Conservation (phyloP, 1,284 basidiomycete species). For the Golubevia sp. region DNA sequence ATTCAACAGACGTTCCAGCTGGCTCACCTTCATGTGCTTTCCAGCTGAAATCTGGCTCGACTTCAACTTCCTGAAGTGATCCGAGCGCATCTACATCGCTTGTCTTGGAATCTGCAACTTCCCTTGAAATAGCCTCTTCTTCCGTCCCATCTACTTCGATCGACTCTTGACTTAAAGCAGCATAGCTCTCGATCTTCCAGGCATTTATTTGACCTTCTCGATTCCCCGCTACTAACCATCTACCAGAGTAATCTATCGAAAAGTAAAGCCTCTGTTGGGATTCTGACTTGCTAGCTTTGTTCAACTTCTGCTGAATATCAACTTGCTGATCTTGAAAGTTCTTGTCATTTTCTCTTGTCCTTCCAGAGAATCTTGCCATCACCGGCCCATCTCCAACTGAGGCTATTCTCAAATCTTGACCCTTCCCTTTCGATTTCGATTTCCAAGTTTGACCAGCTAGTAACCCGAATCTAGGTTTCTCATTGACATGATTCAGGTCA, state of each 20-base stretch:
- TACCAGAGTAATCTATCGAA: conserved; percentile 36
- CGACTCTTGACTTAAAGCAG: not conserved
- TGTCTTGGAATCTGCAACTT: not conserved
- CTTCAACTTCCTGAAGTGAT: not conserved
- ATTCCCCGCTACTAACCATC: conserved; percentile 32
- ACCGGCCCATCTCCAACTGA: conserved; percentile 13
- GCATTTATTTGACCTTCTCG: conserved; percentile 19
- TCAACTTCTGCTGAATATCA: not conserved
- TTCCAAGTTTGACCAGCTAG: too few species aligned
- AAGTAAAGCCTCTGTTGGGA: conserved; percentile 36
- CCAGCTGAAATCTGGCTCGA: conserved; percentile 22
- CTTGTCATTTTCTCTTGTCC: conserved; percentile 6
- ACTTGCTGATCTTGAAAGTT: too few species aligned
- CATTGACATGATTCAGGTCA: too few species aligned
- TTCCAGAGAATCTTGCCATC: conserved; percentile 19
- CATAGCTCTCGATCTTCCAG: conserved; percentile 23
- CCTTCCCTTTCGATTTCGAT: too few species aligned
- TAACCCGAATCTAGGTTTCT: too few species aligned
- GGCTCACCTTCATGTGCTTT: conserved; percentile 24
- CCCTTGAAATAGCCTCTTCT: too few species aligned
- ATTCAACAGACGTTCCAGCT: too few species aligned
- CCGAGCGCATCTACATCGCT: conserved; percentile 4
- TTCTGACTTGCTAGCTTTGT: not conserved
- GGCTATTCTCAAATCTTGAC: too few species aligned
- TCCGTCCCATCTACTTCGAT: too few species aligned